phyloP scores from a whole-genome alignment of 2,329 filamentous ascomycete genomes.

The Rugonectria rugulosa region DNA sequence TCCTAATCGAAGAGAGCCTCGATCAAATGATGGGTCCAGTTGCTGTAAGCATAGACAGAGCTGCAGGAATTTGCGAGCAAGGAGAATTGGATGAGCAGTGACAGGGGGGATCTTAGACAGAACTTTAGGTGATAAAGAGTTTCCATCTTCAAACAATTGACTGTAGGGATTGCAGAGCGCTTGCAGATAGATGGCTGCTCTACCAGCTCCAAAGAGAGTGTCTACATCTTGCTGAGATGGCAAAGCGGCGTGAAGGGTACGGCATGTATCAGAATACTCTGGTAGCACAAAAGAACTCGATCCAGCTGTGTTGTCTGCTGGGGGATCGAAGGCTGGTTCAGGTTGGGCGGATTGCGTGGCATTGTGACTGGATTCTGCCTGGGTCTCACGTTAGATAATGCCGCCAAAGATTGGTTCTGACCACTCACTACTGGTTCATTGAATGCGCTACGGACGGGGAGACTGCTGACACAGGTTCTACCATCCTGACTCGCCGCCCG shows the following conservation, averaged over 20 bases:
- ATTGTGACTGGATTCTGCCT: neutral
- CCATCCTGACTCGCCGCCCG: neutral
- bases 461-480: neutral
- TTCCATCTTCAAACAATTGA: neutral
- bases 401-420: neutral
- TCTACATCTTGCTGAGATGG: neutral
- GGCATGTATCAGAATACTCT: neutral
- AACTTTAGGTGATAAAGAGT: neutral
- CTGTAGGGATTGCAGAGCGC: conserved; percentile 4
- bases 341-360: neutral
- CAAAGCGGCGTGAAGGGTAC: conserved; percentile 1
- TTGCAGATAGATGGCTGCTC: neutral
- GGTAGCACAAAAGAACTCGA: neutral
- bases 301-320: neutral
- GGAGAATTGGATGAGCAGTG: neutral
- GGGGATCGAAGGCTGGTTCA: neutral
- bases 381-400: neutral
- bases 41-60: neutral
- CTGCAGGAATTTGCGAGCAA: neutral
- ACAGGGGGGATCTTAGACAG: neutral
- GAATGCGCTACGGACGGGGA: neutral
- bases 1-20: neutral
- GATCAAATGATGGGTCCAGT: neutral
- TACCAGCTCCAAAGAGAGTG: neutral
- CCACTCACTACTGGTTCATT: neutral